A percentile compares a stretch with the other conserved stretches of the same genome.
Conservation (phyloP, 176 grass and related monocot genomes). For the Ananas comosus region DNA sequence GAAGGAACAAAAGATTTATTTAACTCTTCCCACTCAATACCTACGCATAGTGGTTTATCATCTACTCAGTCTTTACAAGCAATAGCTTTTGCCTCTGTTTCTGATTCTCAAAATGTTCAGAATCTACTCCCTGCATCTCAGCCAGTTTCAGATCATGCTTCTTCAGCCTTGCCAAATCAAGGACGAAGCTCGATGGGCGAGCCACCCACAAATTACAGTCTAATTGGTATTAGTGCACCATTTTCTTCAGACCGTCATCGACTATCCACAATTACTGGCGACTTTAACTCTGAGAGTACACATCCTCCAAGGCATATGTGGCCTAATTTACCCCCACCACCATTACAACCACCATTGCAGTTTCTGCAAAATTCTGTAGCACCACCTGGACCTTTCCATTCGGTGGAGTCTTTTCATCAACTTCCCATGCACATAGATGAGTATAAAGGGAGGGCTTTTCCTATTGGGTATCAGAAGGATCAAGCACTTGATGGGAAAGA, state of each 20-base stretch:
- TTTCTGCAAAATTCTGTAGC: slow-evolving; percentile 37
- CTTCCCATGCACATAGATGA: slow-evolving; percentile 24
- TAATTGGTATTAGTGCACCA: background rate
- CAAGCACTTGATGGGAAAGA: slow-evolving; percentile 17
- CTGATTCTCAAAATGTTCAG: slow-evolving; percentile 25
- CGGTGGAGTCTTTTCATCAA: slow-evolving; percentile 32
- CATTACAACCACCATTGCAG: slow-evolving; percentile 13
- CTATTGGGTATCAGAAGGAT: slow-evolving; percentile 28
- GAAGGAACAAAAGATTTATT: slow-evolving; percentile 1
- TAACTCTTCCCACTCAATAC: background rate
- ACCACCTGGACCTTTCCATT: slow-evolving; percentile 17
- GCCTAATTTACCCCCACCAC: slow-evolving; percentile 3
- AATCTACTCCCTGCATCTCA: background rate
- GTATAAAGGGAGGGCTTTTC: slow-evolving; percentile 25
- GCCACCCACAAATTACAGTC: background rate
- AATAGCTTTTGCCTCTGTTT: slow-evolving; percentile 14
- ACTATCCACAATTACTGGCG: background rate
- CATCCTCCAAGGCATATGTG: slow-evolving; percentile 22
- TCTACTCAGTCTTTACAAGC: slow-evolving; percentile 11
- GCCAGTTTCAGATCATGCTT: slow-evolving; percentile 9
- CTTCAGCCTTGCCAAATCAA: background rate
- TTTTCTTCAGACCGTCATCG: slow-evolving; percentile 6
- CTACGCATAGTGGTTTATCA: slow-evolving; percentile 1
- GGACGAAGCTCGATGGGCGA: slow-evolving; percentile 9
- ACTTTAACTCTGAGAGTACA: slow-evolving; percentile 21